A percentile compares a stretch with the other conserved stretches of the same genome.
phyloP scores from a whole-genome alignment of 2,329 filamentous ascomycete genomes.

The Botryotinia convoluta region DNA sequence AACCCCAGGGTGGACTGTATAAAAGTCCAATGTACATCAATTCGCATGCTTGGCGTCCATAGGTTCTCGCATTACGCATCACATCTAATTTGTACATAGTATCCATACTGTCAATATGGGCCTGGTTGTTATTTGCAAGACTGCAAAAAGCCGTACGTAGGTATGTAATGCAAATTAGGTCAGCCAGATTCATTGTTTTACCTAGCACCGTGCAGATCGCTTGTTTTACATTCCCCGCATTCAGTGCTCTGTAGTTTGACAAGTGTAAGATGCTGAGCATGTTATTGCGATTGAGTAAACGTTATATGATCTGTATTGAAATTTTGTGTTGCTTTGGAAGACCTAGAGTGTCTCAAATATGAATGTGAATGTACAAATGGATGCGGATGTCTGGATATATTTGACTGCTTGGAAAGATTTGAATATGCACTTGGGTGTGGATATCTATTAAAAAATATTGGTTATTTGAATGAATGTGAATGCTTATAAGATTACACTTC shows the following conservation, averaged over 20 bases:
- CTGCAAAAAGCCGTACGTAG: conserved; percentile 17
- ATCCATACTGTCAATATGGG: conserved; percentile 31
- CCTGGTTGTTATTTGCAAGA: conserved; percentile 25
- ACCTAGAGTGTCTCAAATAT: not conserved
- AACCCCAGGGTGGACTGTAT: conserved; percentile 13
- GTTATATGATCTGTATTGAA: not conserved
- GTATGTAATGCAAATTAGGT: conserved; percentile 24
- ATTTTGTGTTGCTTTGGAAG: not conserved
- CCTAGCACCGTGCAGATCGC: conserved; percentile 14
- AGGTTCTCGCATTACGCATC: conserved; percentile 30
- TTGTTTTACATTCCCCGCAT: conserved; percentile 8
- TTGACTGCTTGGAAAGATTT: not conserved
- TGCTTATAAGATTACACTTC: not conserved
- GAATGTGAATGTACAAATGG: not conserved
- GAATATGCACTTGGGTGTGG: not conserved
- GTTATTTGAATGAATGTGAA: not conserved
- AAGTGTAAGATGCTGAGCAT: not conserved
- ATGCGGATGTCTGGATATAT: not conserved
- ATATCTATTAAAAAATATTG: not conserved
- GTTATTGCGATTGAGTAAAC: not conserved
- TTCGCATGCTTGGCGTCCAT: conserved; percentile 30
- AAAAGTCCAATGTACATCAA: conserved; percentile 32
- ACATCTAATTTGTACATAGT: conserved; percentile 35
- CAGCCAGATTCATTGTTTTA: conserved; percentile 13
- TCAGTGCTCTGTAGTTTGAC: not conserved